Conservation (phyloP, 495 filamentous ascomycete genomes). For the Friedmanniomyces endolithicus region DNA sequence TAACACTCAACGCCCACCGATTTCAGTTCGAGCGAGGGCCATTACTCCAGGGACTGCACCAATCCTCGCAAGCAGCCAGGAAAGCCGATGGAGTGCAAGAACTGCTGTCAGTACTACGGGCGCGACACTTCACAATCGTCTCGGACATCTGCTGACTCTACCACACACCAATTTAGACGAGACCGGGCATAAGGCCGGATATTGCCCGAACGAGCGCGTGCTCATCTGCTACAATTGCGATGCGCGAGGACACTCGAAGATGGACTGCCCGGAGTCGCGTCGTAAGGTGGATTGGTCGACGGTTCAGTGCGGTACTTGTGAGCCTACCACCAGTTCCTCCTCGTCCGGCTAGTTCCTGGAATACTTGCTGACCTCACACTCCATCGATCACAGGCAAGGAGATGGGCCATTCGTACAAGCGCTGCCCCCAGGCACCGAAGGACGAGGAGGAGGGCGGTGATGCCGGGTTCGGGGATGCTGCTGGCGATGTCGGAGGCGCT, state of each 20-base stretch:
- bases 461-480: slow-evolving; percentile 16
- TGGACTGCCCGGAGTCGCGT: slow-evolving; percentile 18
- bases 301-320: slow-evolving; percentile 53
- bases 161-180: slow-evolving; percentile 29
- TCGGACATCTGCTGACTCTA: slow-evolving; percentile 59
- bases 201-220: slow-evolving; percentile 2
- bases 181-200: slow-evolving; percentile 17
- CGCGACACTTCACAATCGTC: slow-evolving; percentile 40
- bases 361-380: background rate
- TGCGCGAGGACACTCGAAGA: slow-evolving; percentile 35
- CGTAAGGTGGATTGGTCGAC: slow-evolving; percentile 51
- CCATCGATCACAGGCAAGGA: slow-evolving; percentile 45
- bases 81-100: slow-evolving; percentile 48
- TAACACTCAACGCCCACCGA: background rate
- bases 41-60: slow-evolving; percentile 2
- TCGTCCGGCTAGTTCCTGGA: background rate
- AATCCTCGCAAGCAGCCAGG: background rate
- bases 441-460: slow-evolving; percentile 28
- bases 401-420: slow-evolving; percentile 54
- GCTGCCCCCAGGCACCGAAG: slow-evolving; percentile 43
- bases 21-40: no score
- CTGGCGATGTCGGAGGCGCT: background rate
- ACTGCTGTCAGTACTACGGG: slow-evolving; percentile 56
- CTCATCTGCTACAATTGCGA: background rate
- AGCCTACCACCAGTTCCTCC: background rate